A percentile compares a stretch with the other conserved stretches of the same genome.
phyloP scores from a whole-genome alignment of 2,329 filamentous ascomycete genomes.

The Bipolaris zeicola region DNA sequence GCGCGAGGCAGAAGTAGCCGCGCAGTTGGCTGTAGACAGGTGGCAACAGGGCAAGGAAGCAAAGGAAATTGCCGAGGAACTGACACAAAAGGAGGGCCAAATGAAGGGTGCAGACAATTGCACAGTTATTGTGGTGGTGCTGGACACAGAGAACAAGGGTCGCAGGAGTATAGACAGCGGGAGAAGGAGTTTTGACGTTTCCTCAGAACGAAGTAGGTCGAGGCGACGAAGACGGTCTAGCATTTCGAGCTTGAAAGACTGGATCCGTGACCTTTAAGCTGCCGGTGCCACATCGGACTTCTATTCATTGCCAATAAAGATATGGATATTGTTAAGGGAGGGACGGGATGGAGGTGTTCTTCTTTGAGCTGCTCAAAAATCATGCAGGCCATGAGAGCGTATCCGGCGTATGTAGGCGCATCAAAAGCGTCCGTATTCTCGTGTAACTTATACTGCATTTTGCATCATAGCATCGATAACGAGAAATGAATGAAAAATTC shows the following conservation, averaged over 20 bases:
- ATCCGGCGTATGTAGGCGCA: not conserved
- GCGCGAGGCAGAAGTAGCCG: conserved; percentile 23
- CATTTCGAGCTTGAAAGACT: conserved; percentile 21
- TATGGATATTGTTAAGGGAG: not conserved
- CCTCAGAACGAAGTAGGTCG: conserved; percentile 3
- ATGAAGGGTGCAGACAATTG: conserved; percentile 30
- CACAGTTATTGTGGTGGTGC: conserved; percentile 26
- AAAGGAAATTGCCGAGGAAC: conserved; percentile 24
- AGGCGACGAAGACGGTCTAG: conserved; percentile 14
- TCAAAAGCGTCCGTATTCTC: not conserved
- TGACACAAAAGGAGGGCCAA: conserved; percentile 21
- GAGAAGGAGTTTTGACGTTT: conserved; percentile 14
- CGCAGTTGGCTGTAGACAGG: conserved; percentile 22
- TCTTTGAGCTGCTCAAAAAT: too few species aligned
- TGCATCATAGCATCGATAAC: not conserved
- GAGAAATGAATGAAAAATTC: not conserved
- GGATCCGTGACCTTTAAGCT: conserved; percentile 16
- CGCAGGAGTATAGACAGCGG: conserved; percentile 17
- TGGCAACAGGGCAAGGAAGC: conserved; percentile 21
- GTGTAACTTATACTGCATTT: not conserved
- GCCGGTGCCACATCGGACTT: too few species aligned
- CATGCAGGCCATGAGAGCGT: not conserved
- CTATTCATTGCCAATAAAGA: too few species aligned
- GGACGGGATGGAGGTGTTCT: not conserved
- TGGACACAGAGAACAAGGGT: conserved; percentile 21